These are phyloP conservation scores for Coemansia sp. DNA, from an alignment of 192 early-diverging fungal species.

Conservation along the genomic window DNA sequence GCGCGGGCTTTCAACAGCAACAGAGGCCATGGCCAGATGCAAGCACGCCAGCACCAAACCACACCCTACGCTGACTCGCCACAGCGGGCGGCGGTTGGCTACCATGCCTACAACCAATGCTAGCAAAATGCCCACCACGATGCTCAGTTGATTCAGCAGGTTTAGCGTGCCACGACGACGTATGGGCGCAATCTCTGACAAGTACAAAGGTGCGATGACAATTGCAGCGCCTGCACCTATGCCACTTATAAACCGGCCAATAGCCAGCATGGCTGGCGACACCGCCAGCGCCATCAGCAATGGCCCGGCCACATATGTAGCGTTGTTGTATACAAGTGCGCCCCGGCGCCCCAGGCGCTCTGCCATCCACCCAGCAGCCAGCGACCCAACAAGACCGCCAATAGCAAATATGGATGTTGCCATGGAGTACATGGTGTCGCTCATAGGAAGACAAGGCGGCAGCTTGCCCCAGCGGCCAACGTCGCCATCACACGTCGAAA, in stretches of 20 bases:
- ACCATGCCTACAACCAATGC: conserved; percentile 67
- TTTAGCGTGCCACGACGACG: conserved; percentile 69
- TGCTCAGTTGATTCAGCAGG: conserved; percentile 78
- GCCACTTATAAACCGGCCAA: conserved; percentile 75
- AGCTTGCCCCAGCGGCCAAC: conserved; percentile 31
- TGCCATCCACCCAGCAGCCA: conserved; percentile 62
- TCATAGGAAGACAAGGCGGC: conserved; percentile 70
- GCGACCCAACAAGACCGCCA: conserved; percentile 64
- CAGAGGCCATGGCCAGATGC: conserved; percentile 28
- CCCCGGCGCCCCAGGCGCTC: conserved; percentile 70
- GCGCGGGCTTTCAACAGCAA: conserved; percentile 80
- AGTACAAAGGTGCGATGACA: conserved; percentile 79
- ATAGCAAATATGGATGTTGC: conserved; percentile 45
- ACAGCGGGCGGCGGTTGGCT: conserved; percentile 59
- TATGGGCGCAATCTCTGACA: conserved; percentile 76
- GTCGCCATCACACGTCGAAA: conserved; percentile 31
- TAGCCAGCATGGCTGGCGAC: conserved; percentile 47
- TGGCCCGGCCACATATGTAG: conserved; percentile 60
- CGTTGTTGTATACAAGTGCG: conserved; percentile 66
- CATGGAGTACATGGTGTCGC: conserved; percentile 56
- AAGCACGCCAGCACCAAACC: conserved; percentile 61
- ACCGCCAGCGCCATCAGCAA: conserved; percentile 64
- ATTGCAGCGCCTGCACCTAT: conserved; percentile 70
- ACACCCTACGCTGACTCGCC: conserved; percentile 71
- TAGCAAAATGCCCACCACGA: conserved; percentile 78